These are phyloP conservation scores for Secale cereale DNA, from an alignment of 176 grass and related monocot genomes.

Conservation along the genomic window DNA sequence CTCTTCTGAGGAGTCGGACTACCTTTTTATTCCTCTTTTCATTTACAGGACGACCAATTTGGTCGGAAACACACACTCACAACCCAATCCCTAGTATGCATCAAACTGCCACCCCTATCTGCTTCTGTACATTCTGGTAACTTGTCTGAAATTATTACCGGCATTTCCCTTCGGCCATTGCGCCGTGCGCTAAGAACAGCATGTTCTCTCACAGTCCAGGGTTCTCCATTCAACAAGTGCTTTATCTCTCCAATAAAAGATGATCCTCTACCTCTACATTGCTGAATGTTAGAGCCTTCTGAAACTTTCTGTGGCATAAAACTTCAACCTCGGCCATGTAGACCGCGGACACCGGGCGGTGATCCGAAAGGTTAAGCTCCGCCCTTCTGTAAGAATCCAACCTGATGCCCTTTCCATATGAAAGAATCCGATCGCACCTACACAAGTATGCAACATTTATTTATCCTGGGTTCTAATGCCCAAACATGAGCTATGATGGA, in stretches of 20 bases:
- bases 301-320: conserved; percentile 57
- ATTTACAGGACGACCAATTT: conserved; percentile 5
- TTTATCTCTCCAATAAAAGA: not conserved
- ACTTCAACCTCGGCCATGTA: conserved; percentile 63
- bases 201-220: not conserved
- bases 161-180: not conserved
- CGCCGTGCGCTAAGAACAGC: conserved; percentile 1
- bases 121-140: not conserved
- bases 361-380: conserved; percentile 77
- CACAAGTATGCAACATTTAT: conserved; percentile 1
- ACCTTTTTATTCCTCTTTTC: not conserved
- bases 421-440: conserved; percentile 93
- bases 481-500: conserved; percentile 12
- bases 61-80: not conserved
- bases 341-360: conserved; percentile 63
- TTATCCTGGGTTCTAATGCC: not conserved
- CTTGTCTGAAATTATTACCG: not conserved
- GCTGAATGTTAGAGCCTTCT: conserved; percentile 57
- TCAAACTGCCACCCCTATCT: not conserved
- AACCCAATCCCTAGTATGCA: not conserved
- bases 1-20: not conserved
- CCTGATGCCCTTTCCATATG: conserved; percentile 65
- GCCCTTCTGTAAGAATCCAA: conserved; percentile 56
- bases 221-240: not conserved
- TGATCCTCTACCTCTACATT: conserved; percentile 44